Base-by-base conservation (phyloP, 225 moss, liverwort and hornwort species). In the Pleurozium schreberi region DNA sequence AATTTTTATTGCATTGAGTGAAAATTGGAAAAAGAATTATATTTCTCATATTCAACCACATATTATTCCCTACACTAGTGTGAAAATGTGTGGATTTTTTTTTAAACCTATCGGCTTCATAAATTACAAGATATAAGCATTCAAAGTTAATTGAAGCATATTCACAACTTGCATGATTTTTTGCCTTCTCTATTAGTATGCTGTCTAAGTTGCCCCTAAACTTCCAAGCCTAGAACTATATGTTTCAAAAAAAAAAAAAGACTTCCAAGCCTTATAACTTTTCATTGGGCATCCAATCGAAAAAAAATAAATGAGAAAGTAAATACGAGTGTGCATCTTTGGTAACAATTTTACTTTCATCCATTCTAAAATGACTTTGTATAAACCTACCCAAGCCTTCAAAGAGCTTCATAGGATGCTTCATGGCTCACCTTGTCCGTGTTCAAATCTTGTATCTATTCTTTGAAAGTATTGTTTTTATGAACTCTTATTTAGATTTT, bases 251-350 rank as follows among this genome's bases (percentile, higher is more conserved):
- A n/a, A n/a, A n/a, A n/a, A n/a, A n/a, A n/a, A n/a, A n/a, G n/a
- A 47, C 11, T 74, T 74, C 11, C 4, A 47, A 71, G 17, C 12
- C 71, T 1, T 69, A 1, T 69, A 69, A 4, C 1, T 73, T 43
- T 73, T 28, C 2, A 30, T 73, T 1, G 0, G 0, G 0, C 10
- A 45, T 73, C 6, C 4, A 30, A 28, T 28, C 0, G 0, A 14
- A 18, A 45, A 28, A 70, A 28, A 43, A 45, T 10, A 30, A 18
- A n/a, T n/a, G n/a, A 73, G 1, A 0, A 31, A 47, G 4, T 7
- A 47, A 49, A 33, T 75, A 5, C 49, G 20, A 7, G 33, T 12
- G 33, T 0, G 1, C 2, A 33, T 33, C 13, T 33, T 75, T 52
- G 5, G 5, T 52, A 13, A 52, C 8, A 52, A 75, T 50, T 22